Evolutionary conservation across 768 basidiomycete genomes (phyloP).

Genomic region (Strobilomyces echinocephalus): DNA sequence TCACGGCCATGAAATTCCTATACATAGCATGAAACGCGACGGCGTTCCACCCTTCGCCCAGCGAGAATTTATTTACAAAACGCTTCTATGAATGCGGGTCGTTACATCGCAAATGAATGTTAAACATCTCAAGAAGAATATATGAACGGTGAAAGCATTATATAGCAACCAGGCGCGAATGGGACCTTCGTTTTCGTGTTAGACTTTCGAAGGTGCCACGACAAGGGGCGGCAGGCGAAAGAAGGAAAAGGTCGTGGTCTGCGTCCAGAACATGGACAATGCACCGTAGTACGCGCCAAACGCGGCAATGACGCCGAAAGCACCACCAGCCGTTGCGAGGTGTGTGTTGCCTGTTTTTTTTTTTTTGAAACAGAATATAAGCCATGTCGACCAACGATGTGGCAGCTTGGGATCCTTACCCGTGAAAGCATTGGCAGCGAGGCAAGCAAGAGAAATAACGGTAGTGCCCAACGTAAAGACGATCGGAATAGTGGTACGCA

Average conservation of each 20-base stretch:
- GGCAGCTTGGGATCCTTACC: slow-evolving; percentile 10
- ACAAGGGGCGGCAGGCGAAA: slow-evolving; percentile 25
- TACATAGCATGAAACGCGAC: background rate
- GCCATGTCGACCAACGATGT: background rate
- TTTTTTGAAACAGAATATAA: background rate
- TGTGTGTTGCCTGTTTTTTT: slow-evolving; percentile 16
- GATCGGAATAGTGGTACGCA: slow-evolving; percentile 25
- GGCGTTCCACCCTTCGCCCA: background rate
- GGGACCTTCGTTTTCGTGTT: background rate
- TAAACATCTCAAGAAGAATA: background rate
- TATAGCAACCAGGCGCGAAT: background rate
- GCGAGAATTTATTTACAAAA: background rate
- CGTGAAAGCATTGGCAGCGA: slow-evolving; percentile 25
- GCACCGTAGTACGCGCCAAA: slow-evolving; percentile 29
- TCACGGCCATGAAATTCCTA: background rate
- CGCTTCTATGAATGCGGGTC: background rate
- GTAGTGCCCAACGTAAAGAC: slow-evolving; percentile 19
- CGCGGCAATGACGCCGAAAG: slow-evolving; percentile 23
- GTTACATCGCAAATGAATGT: background rate
- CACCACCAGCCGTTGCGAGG: slow-evolving; percentile 26
- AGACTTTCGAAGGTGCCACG: slow-evolving; percentile 14
- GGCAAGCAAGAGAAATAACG: slow-evolving; percentile 21
- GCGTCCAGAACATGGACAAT: slow-evolving; percentile 26
- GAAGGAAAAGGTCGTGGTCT: slow-evolving; percentile 25
- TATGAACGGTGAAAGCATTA: background rate